These are phyloP conservation scores for Chaetomium fimeti DNA, from an alignment of 495 filamentous ascomycete genomes.

Conservation along the genomic window DNA sequence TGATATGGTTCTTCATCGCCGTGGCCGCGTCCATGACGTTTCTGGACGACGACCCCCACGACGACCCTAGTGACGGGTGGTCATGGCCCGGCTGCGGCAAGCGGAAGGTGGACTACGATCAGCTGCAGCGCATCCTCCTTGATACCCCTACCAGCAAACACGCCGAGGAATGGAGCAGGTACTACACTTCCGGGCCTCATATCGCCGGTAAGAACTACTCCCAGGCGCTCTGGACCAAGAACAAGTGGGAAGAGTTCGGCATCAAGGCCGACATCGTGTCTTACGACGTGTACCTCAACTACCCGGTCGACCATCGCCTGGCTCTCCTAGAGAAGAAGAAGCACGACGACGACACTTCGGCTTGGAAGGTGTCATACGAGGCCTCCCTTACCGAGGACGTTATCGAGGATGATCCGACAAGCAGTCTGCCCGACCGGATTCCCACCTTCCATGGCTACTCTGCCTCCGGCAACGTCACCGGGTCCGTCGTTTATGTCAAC, in stretches of 20 bases:
- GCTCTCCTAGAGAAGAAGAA: constrained; percentile 71
- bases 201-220: constrained; percentile 84
- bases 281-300: constrained; percentile 92
- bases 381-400: constrained; percentile 82
- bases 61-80: constrained; percentile 40
- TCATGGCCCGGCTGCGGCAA: constrained; percentile 45
- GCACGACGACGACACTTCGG: constrained; percentile 27
- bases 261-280: constrained; percentile 67
- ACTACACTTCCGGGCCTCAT: constrained; percentile 88
- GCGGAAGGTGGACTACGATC: constrained; percentile 53
- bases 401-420: constrained; percentile 80
- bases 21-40: constrained; percentile 58
- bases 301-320: constrained; percentile 75
- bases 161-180: constrained; percentile 78
- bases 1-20: constrained; percentile 59
- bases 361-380: constrained; percentile 70
- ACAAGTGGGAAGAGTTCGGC: constrained; percentile 83
- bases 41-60: constrained; percentile 35
- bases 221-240: constrained; percentile 82
- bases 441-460: constrained; percentile 97
- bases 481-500: constrained; percentile 74
- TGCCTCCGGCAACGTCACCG: constrained; percentile 86
- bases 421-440: constrained; percentile 66
- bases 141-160: constrained; percentile 67
- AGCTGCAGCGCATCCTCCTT: constrained; percentile 68